These are phyloP conservation scores for Amaranthus hypochondriacus DNA, from an alignment of 148 eudicot species.

Conservation along the genomic window DNA sequence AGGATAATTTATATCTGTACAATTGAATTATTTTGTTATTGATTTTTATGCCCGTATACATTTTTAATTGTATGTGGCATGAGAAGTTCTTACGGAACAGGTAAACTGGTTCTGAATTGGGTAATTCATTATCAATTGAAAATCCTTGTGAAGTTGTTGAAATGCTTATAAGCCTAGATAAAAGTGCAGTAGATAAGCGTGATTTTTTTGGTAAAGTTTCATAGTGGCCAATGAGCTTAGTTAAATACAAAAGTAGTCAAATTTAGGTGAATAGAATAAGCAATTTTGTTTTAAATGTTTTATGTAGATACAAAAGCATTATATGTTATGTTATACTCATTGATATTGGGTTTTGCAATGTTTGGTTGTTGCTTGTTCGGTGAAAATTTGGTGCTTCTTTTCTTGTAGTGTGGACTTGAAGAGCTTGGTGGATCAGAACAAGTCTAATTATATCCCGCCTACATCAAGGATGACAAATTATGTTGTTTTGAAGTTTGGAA, in stretches of 20 bases:
- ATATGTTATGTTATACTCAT: background rate
- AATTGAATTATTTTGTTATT: too few relatives aligned
- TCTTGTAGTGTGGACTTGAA: constrained; percentile 83
- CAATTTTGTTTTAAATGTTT: background rate
- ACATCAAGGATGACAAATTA: constrained; percentile 89
- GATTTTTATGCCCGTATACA: too few relatives aligned
- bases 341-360: background rate
- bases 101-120: too few relatives aligned
- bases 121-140: too few relatives aligned
- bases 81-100: too few relatives aligned
- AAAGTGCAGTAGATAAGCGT: background rate
- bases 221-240: too few relatives aligned
- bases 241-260: too few relatives aligned
- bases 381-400: background rate
- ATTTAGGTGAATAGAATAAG: background rate
- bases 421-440: constrained; percentile 71
- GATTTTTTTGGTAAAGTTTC: background rate
- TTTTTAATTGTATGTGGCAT: too few relatives aligned
- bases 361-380: background rate
- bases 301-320: background rate
- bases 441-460: constrained; percentile 63
- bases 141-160: too few relatives aligned
- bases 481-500: constrained; percentile 69
- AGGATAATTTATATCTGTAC: too few relatives aligned
- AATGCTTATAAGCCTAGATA: too few relatives aligned